A percentile compares a stretch with the other conserved stretches of the same genome.
These are phyloP conservation scores for Colletotrichum gigasporum DNA, from an alignment of 2,329 filamentous ascomycete genomes.

Conservation along the genomic window DNA sequence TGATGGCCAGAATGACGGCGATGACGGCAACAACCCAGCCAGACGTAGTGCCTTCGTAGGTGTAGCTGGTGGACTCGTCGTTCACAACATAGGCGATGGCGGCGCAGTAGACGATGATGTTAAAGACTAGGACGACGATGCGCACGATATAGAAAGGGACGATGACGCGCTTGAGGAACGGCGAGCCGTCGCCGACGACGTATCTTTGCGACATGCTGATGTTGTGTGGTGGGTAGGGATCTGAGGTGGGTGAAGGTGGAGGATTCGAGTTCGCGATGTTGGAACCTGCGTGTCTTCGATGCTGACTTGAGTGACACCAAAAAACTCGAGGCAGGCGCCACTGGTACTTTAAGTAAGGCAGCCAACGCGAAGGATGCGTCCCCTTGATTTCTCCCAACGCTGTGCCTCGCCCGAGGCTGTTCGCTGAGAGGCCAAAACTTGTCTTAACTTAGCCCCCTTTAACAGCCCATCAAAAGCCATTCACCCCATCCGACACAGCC, in stretches of 20 bases:
- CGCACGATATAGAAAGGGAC: slow-evolving; percentile 46
- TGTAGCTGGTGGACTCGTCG: slow-evolving; percentile 27
- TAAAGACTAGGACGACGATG: slow-evolving; percentile 40
- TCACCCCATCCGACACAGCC: slow-evolving; percentile 8
- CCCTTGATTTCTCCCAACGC: neutral
- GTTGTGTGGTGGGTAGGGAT: neutral
- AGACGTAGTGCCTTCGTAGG: neutral
- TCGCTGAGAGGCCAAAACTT: neutral
- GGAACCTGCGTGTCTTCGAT: too few species aligned
- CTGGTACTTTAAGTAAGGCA: neutral
- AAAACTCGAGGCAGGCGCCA: neutral
- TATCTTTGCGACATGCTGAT: slow-evolving; percentile 37
- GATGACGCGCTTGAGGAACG: slow-evolving; percentile 45
- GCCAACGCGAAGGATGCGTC: neutral
- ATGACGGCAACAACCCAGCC: slow-evolving; percentile 34
- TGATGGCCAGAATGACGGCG: slow-evolving; percentile 37
- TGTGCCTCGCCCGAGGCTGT: neutral
- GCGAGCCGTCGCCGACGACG: slow-evolving; percentile 41
- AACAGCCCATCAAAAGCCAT: neutral
- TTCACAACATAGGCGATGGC: slow-evolving; percentile 33
- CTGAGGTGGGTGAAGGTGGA: too few species aligned
- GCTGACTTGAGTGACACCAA: too few species aligned
- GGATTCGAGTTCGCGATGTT: too few species aligned
- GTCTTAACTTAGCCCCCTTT: neutral
- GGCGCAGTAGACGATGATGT: slow-evolving; percentile 37